Conservation (phyloP, 2,329 filamentous ascomycete species). For the Alternaria ventricosa region DNA sequence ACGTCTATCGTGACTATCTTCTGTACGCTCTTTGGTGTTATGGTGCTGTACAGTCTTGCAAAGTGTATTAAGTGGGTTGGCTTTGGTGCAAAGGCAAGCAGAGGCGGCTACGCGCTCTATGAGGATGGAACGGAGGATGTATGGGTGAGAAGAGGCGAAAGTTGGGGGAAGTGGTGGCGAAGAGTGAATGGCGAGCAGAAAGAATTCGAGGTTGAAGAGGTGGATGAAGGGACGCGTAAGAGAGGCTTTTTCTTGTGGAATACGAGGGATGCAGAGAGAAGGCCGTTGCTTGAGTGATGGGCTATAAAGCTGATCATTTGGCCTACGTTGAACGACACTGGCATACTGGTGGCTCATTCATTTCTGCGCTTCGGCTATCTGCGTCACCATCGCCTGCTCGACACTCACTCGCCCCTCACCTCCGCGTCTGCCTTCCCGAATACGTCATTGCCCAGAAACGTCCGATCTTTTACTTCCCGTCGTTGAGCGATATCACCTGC, state of each 20-base stretch:
- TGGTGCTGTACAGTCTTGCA: constrained; percentile 42
- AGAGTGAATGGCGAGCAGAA: constrained; percentile 25
- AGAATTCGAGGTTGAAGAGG: constrained; percentile 33
- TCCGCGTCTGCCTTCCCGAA: not conserved
- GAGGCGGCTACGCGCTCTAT: constrained; percentile 37
- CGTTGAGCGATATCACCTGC: not conserved
- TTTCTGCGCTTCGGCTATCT: not conserved
- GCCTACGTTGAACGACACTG: not conserved
- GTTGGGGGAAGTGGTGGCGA: constrained; percentile 40
- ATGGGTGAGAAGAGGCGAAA: constrained; percentile 39
- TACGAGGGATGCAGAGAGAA: constrained; percentile 22
- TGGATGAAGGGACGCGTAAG: constrained; percentile 36
- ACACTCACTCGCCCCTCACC: not conserved
- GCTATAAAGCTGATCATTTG: fast-evolving
- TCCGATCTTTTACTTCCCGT: not conserved
- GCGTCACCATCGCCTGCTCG: not conserved
- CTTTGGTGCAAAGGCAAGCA: constrained; percentile 21
- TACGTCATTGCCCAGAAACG: not conserved
- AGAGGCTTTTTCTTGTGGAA: constrained; percentile 33
- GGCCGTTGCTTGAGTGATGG: constrained; percentile 25
- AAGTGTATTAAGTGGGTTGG: constrained; percentile 21
- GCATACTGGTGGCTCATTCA: not conserved
- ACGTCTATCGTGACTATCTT: constrained; percentile 53
- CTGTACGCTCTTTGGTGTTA: constrained; percentile 48
- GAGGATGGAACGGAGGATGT: constrained; percentile 37